Evolutionary conservation across 306 rosid genomes (phyloP), one percentile per base, ranked within the genome.

Genomic region (Lathyrus aphaca): DNA sequence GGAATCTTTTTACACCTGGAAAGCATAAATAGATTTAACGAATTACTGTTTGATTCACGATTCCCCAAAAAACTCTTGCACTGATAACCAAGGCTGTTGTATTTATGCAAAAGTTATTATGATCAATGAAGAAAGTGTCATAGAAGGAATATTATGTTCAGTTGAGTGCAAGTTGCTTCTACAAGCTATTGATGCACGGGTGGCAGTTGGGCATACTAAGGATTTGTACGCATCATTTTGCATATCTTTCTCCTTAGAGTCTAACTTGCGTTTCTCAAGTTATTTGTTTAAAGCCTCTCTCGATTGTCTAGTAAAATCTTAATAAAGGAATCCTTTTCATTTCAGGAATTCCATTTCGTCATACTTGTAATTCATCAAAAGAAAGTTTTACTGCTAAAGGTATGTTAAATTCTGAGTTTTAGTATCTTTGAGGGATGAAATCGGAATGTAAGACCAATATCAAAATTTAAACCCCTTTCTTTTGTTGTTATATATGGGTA

Each of bases 271-370:
- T 71, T 73, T 72, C 51, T 72, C 39, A 19, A 78, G 74, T 74
- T 68, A 74, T 64, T 81, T 85, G 79, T 72, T 85, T 48, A 44
- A 79, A 74, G 66, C 79, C 69, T 56, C 76, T 29, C 69, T 62
- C 71, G 50, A 60, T 75, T 29, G 67, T 63, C 71, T 45, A 60
- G 75, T 76, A 69, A 73, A 82, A 35, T 73, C 80, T 78, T 93
- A 83, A 86, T 86, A 73, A 73, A 73, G 80, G 37, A 80, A 72
- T 72, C 79, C 74, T 85, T 88, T 84, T 85, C 77, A 76, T 93
- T 87, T 93, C 98, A 90, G 97, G 98, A 88, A 29, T 81, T 82
- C 88, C 97, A 78, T 84, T 82, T 87, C 88, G 86, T 88, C 98
- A 84, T 79, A 66, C 86, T 75, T 68, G n/a, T 86, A 81, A 66